Evolutionary conservation across 2,329 filamentous ascomycete species (phyloP), one percentile per base, ranked within the genome.

Genomic region (Corniculantispora saksenae): DNA sequence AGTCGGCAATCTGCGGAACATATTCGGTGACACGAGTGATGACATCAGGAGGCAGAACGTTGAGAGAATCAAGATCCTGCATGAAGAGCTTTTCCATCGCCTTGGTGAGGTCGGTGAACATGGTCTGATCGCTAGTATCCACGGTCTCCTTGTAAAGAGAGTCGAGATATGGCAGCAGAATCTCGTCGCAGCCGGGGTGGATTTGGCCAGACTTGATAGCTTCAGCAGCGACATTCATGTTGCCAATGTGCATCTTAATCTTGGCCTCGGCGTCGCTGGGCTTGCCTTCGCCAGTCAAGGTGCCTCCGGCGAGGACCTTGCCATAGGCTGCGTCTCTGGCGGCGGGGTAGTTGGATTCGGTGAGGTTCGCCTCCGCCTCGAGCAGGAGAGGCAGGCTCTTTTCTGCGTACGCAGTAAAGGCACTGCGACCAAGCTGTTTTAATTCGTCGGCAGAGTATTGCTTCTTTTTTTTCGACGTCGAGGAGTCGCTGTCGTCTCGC

Each of bases 11-110:
- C 73, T 97, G 89, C 0, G 89, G 89, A 4, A 94, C 91, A 71
- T 95, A 97, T 72, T 97, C 93, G 1, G 93, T 97, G n/a, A 97
- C 94, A 64, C 94, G 84, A 0, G 93, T 97, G 29, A 97, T 81
- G 40, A 91, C 86, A 72, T 96, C 91, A 0, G 94, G 93, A 25
- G 89, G 84, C 47, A 94, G 82, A 13, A 97, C 92, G 72, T 98
- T 98, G 59, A 98, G 81, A 8, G 89, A 88, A 67, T 88, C 85
- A 90, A 98, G 94, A 72, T 98, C 94, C 65, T 91, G 88, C 74
- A 91, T 91, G 77, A 97, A 98, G 17, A 92, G 86, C n/a, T 86
- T 82, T 77, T 97, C 94, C 81, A 93, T 97, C 73, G 89, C 90
- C 76, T 91, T 85, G 0, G 94, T 97, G 32, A 98, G 84, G 68